These are phyloP conservation scores for Hanseniaspora taiwanica DNA, from an alignment of 805 yeast species.

Conservation along the genomic window DNA sequence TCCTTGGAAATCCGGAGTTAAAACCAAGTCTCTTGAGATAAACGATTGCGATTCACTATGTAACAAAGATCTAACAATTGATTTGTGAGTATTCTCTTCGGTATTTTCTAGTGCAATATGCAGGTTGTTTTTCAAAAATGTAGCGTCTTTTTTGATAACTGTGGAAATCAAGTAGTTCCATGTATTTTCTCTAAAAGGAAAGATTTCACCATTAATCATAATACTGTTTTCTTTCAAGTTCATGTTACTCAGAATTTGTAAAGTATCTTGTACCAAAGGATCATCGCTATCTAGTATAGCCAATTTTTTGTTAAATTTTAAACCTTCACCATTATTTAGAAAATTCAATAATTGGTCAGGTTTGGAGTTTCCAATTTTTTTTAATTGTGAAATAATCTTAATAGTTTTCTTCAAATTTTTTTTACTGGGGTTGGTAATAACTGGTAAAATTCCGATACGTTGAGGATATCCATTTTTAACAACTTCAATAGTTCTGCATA, in stretches of 20 bases:
- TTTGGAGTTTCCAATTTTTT: constrained; percentile 3
- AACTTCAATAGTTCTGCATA: constrained; percentile 36
- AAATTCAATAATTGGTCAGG: constrained; percentile 12
- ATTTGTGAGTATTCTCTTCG: too few relatives aligned
- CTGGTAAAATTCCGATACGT: constrained; percentile 73
- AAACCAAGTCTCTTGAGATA: constrained; percentile 31
- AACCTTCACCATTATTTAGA: constrained; percentile 7
- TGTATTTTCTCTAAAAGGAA: constrained; percentile 30
- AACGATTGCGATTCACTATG: constrained; percentile 16
- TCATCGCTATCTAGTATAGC: constrained; percentile 8
- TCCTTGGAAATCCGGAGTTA: constrained; percentile 36
- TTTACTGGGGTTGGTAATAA: constrained; percentile 22
- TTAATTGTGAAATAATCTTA: constrained; percentile 5
- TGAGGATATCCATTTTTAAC: constrained; percentile 52
- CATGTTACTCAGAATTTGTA: constrained; percentile 3
- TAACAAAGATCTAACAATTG: constrained; percentile 16
- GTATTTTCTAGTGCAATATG: too few relatives aligned
- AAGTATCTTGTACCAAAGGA: constrained; percentile 3
- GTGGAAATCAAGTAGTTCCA: constrained; percentile 45
- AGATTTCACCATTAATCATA: constrained; percentile 62
- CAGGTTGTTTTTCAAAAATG: constrained; percentile 8
- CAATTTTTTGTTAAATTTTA: constrained; percentile 11
- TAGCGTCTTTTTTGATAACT: constrained; percentile 43
- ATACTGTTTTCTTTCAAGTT: constrained; percentile 30
- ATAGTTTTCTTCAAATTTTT: constrained; percentile 13